Percentiles rank a stretch among this genome's conserved stretches.
Conservation (phyloP, 2,329 filamentous ascomycete species). For the Mollisiaceae sp. region DNA sequence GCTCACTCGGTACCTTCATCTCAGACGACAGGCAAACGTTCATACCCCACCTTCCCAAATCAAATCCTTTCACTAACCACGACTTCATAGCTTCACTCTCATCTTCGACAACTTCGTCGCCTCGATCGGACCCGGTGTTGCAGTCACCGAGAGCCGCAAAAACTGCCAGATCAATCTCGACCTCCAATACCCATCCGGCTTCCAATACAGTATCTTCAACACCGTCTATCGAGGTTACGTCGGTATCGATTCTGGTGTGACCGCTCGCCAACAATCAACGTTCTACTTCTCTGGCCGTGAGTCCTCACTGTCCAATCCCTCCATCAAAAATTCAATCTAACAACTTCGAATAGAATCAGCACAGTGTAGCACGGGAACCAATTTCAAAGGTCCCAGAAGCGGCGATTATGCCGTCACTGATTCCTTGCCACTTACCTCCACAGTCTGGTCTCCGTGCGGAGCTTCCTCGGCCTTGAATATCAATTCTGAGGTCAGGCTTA, state of each 20-base stretch:
- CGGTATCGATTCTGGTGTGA: constrained; percentile 29
- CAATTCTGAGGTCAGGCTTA: constrained; percentile 30
- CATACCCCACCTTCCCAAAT: background rate
- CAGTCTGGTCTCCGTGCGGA: constrained; percentile 33
- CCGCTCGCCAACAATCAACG: constrained; percentile 25
- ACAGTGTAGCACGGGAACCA: constrained; percentile 24
- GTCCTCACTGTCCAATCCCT: background rate
- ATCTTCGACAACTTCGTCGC: constrained; percentile 31
- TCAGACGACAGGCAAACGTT: constrained; percentile 33
- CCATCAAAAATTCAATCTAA: background rate
- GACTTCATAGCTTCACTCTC: constrained; percentile 29
- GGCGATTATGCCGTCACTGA: constrained; percentile 26
- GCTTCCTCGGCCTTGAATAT: constrained; percentile 26
- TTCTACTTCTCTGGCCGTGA: constrained; percentile 34
- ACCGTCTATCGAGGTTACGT: constrained; percentile 30
- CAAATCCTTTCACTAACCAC: background rate
- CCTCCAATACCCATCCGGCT: constrained; percentile 30
- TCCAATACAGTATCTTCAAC: constrained; percentile 33
- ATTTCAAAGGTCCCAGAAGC: constrained; percentile 28
- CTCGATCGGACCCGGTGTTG: constrained; percentile 27
- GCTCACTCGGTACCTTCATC: constrained; percentile 28
- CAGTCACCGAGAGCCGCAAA: constrained; percentile 25
- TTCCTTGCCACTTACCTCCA: constrained; percentile 26
- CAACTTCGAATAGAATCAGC: constrained; percentile 19
- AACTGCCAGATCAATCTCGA: constrained; percentile 36